Base-by-base conservation (phyloP, 768 basidiomycete genomes). In the Fibroporia radiculosa region DNA sequence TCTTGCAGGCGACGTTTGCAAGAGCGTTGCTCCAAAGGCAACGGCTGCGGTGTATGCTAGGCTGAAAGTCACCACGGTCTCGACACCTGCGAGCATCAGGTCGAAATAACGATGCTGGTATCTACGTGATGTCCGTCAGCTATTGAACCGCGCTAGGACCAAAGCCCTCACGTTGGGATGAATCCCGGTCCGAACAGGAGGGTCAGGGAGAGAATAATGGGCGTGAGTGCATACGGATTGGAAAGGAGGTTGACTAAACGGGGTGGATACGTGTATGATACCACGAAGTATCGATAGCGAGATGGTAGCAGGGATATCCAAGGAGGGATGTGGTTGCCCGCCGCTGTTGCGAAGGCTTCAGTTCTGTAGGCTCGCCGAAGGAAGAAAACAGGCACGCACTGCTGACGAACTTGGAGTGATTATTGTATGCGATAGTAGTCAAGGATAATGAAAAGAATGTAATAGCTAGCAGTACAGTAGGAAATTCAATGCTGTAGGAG, bases 1-100 rank as follows among this genome's bases (percentile, higher is more conserved):
- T n/a, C 81, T 61, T 11, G 70, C 66, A 2, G 93, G 93, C 0
- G 91, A 78, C 0, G 96, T 98, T 63, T 98, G 96, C 12, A 98
- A 63, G 2, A 99, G 69, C 1, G 92, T 82, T 6, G 82, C 80
- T 2, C 91, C 95, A 11, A 95, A 84, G 0, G 88, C 77, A 10
- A 82, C 71, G 31, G 82, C 90, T 0, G 93, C 84, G 1, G 82
- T 78, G 60, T 93, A 95, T 0, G 96, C 86, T 19, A 93, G 72
- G 29, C 78, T 75, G 62, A 86, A 87, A 3, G 92, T 95, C 13
- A 87, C 66, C 10, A 82, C 58, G 0, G 92, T 83, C 42, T 92
- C 79, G 6, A 85, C 51, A 4, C 78, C 74, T 0, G 96, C 90
- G 31, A 96, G 68, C n/a, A 79, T 62, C n/a, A 95, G 77, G 63